Base-by-base conservation (phyloP, 257 asterid species). In the Solanum peruvianum region DNA sequence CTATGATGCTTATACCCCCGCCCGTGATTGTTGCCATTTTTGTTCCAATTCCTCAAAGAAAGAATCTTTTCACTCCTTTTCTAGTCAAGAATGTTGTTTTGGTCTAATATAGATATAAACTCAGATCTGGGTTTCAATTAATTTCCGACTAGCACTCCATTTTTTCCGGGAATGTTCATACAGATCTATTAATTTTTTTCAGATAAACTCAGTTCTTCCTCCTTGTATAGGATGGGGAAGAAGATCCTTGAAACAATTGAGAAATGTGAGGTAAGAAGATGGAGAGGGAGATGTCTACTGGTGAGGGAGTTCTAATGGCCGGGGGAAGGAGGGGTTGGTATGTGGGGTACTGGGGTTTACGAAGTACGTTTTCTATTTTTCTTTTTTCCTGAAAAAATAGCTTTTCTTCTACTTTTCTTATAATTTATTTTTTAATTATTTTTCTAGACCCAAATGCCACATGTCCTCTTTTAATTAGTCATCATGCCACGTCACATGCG, bases 21-120 rank as follows among this genome's bases (percentile, higher is more conserved):
- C 87, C 14, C 5, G 87, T 70, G 12, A 88, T 49, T 37, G 86
- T 37, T 69, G 92, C 89, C 84, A 89, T 88, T 89, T 86, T 86
- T 75, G 27, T 62, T 75, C 75, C 27, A 49, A 29, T 64, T 49
- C 2, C 16, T 47, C 52, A 35, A 21, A 23, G 20, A 25, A 37
- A 73, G 18, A 39, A 37, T 18, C 27, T 52, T 31, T 45, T 37
- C 27, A n/a, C 23, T 58, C 66, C 0, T 25, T 21, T 33, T 21
- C 9, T 37, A 16, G 29, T 27, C 86, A 49, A 67, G 10, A 27
- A 29, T 77, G 62, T 25, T 77, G 84, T n/a, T 25, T 71, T 77
- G 66, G 31, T 23, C 27, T n/a, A 62, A 23, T 1, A 62, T 56
- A 62, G 70, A 62, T 1, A n/a, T 23, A 11, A 62, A 62, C 29